Conservation (phyloP, 73 alveolate genomes). For the Tetrahymena borealis region DNA sequence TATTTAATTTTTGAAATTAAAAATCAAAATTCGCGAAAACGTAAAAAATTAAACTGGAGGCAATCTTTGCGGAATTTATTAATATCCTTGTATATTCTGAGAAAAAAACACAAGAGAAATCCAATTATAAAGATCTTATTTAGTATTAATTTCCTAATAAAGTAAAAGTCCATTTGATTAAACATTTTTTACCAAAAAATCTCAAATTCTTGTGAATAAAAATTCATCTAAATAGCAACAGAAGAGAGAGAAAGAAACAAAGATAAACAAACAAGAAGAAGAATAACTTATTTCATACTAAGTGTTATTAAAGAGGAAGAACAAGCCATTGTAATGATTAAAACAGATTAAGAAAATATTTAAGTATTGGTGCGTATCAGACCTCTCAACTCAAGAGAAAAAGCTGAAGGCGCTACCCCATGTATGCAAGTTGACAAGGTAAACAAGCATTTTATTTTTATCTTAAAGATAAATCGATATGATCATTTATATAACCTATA, state of each 20-base stretch:
- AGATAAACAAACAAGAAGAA: background rate
- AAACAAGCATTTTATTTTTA: background rate
- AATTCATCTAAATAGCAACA: background rate
- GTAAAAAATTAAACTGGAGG: constrained; percentile 1
- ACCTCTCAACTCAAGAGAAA: background rate
- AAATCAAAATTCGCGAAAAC: background rate
- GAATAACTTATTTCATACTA: background rate
- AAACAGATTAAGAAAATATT: background rate
- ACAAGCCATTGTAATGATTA: background rate
- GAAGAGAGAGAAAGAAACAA: background rate
- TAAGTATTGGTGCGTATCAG: background rate
- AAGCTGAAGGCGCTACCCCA: constrained; percentile 2
- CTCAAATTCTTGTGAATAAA: no score
- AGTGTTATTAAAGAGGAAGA: background rate
- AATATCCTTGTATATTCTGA: background rate
- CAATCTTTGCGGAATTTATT: background rate
- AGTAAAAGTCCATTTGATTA: background rate
- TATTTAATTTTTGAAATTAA: background rate
- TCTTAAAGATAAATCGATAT: background rate
- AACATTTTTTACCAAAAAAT: background rate
- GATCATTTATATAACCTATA: background rate
- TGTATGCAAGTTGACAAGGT: constrained; percentile 1
- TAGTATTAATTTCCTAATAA: background rate
- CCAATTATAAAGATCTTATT: background rate
- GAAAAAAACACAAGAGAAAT: background rate